Conservation (phyloP, 2,329 filamentous ascomycete species). For the Chrysoporthe deuterocubensis region DNA sequence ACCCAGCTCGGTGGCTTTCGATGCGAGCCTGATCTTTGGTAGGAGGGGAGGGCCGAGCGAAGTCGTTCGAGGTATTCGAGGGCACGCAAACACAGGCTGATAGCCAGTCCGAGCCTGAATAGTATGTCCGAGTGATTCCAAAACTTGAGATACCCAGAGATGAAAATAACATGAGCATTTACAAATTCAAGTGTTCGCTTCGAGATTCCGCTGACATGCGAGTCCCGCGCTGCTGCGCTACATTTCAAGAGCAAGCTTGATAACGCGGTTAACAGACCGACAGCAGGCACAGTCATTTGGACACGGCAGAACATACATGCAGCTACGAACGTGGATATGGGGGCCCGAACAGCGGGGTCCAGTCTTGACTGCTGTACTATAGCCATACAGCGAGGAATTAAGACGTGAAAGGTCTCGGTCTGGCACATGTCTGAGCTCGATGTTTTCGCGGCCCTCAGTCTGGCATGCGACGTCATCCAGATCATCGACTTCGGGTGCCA, state of each 20-base stretch:
- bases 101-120: background rate
- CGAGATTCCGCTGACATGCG: background rate
- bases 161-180: background rate
- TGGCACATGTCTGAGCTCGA: no score
- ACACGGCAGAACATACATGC: background rate
- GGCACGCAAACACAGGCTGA: background rate
- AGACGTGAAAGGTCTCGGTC: background rate
- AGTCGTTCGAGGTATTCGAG: no score
- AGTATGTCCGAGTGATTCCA: background rate
- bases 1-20: no score
- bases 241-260: background rate
- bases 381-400: background rate
- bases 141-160: background rate
- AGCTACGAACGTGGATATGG: background rate
- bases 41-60: no score
- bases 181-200: background rate
- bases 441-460: background rate
- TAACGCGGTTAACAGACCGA: background rate
- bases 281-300: background rate
- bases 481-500: background rate
- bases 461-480: background rate
- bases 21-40: no score
- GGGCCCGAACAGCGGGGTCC: no score
- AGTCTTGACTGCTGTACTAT: no score
- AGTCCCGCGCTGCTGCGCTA: background rate